Base-by-base conservation (phyloP, 768 basidiomycete genomes). In the Serendipita vermifera region DNA sequence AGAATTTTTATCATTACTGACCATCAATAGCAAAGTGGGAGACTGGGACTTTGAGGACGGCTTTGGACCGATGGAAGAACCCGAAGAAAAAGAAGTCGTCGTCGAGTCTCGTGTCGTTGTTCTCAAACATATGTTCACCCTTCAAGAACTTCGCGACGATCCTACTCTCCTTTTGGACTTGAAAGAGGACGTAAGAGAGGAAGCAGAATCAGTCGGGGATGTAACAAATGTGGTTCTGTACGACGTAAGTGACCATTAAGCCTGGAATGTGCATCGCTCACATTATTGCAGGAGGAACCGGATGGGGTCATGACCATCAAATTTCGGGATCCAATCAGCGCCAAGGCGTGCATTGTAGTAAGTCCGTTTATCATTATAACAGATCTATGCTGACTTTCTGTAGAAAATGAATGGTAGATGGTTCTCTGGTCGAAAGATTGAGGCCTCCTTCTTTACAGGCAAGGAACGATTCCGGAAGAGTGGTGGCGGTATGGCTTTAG, bases 11-110 rank as follows among this genome's bases (percentile, higher is more conserved):
- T 27, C 36, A 9, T 15, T 57, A 36, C 40, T 33, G 26, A 57
- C 9, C 15, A 35, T 46, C 11, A 6, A 24, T 63, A 97, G 94
- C 66, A 97, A 94, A 73, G 70, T 97, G 27, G 77, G 77, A 54
- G 90, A 96, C 64, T 98, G 94, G 94, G 85, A 89, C 57, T 91
- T 89, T 31, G 89, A 90, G 65, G 91, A 93, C 60, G 89, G 89
- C 2, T 90, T 90, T 61, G 91, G 90, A 3, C 87, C 87, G 0
- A 67, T 75, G 14, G 72, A 77, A 53, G 75, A 79, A 15, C 75
- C 76, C 20, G 77, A 77, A 48, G 82, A 85, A 60, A 67, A 71
- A 20, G 65, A 62, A 27, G 68, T 72, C 22, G 64, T 70, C 4
- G 65, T 67, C 29, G 78, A 78, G 76, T 75, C 66, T 33, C 78